phyloP scores from a whole-genome alignment of 805 yeast genomes.

The Pichia paraexigua region DNA sequence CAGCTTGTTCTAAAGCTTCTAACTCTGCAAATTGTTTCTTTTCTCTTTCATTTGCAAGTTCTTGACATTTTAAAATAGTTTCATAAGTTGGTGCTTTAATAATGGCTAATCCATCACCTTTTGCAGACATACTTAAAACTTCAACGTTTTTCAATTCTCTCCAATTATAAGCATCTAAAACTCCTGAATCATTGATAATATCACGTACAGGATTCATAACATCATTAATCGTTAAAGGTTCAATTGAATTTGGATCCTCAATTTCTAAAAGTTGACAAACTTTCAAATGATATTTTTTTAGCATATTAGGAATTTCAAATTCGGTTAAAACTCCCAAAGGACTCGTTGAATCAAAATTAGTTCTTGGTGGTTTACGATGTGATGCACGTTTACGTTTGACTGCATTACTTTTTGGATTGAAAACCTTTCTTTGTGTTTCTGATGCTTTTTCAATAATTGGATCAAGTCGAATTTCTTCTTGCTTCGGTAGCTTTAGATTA shows the following conservation, averaged over 20 bases:
- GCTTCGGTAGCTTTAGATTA: conserved; percentile 1
- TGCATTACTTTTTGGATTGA: conserved; percentile 7
- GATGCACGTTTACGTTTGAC: conserved; percentile 37
- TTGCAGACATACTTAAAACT: conserved; percentile 55
- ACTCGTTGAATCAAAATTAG: conserved; percentile 53
- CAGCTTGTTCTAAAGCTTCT: background rate
- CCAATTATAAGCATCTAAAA: conserved; percentile 42
- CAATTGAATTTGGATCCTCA: background rate
- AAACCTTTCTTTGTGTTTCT: background rate
- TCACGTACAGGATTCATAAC: conserved; percentile 59
- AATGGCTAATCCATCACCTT: conserved; percentile 82
- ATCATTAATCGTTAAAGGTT: conserved; percentile 33
- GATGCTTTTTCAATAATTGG: background rate
- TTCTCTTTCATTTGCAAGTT: conserved; percentile 8
- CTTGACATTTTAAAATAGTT: conserved; percentile 17
- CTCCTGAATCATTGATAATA: conserved; percentile 51
- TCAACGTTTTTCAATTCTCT: conserved; percentile 50
- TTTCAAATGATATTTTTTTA: conserved; percentile 29
- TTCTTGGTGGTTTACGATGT: conserved; percentile 39
- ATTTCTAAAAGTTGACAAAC: conserved; percentile 6
- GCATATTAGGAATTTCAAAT: conserved; percentile 58
- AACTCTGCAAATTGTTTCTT: background rate
- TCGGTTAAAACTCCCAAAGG: conserved; percentile 68
- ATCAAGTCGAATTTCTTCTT: conserved; percentile 1
- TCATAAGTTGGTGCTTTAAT: conserved; percentile 47